Conservation (phyloP, 1,139 yeast genomes). For the Wickerhamomyces sp. region DNA sequence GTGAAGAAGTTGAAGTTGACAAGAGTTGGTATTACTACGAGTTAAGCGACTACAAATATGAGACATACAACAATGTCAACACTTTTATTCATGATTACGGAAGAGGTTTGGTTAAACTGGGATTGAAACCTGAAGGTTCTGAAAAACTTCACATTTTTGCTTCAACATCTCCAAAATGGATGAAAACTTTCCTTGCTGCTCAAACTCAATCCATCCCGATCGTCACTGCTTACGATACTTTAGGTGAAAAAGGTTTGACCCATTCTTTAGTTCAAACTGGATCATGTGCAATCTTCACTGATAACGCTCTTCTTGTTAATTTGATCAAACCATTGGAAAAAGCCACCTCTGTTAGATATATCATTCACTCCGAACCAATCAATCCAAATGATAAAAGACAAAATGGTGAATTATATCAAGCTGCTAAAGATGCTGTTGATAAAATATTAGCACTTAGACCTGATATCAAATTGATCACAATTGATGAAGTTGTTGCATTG, state of each 20-base stretch:
- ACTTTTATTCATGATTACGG: conserved; percentile 52
- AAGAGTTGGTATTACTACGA: conserved; percentile 90
- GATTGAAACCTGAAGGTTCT: conserved; percentile 58
- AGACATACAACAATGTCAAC: conserved; percentile 56
- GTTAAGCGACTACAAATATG: conserved; percentile 63
- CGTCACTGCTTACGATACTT: conserved; percentile 95
- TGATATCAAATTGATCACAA: conserved; percentile 63
- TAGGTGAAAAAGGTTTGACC: conserved; percentile 87
- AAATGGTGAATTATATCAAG: conserved; percentile 50
- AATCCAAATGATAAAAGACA: conserved; percentile 60
- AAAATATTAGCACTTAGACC: conserved; percentile 64
- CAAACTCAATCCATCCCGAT: conserved; percentile 75
- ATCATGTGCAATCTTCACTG: conserved; percentile 76
- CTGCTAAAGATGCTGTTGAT: conserved; percentile 53
- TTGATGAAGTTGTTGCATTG: conserved; percentile 57
- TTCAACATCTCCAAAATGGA: conserved; percentile 81
- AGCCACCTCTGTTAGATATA: conserved; percentile 56
- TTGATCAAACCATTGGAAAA: conserved; percentile 68
- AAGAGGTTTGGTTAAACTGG: conserved; percentile 70
- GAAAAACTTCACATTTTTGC: conserved; percentile 82
- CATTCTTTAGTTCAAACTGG: conserved; percentile 83
- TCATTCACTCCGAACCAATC: conserved; percentile 67
- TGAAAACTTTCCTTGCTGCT: conserved; percentile 79
- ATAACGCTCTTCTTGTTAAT: conserved; percentile 62
- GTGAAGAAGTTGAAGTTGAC: conserved; percentile 63